Conservation (phyloP, 2,329 filamentous ascomycete species). For the Colletotrichum phormii region DNA sequence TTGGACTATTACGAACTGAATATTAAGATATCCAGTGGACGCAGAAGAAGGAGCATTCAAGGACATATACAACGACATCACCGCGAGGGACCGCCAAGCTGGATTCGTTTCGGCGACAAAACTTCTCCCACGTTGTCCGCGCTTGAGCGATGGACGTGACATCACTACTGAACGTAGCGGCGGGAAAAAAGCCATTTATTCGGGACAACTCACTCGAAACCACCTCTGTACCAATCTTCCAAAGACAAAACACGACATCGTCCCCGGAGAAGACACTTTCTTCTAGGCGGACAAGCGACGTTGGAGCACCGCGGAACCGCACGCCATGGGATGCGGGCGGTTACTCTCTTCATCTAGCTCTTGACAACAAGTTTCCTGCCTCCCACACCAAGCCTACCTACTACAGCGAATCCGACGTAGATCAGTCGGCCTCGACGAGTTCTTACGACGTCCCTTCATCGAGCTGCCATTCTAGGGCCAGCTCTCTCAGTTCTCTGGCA, state of each 20-base stretch:
- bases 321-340: slow-evolving; percentile 65
- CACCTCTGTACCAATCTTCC: slow-evolving; percentile 19
- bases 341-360: slow-evolving; percentile 57
- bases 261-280: slow-evolving; percentile 34
- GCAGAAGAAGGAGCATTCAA: background rate
- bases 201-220: slow-evolving; percentile 30
- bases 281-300: slow-evolving; percentile 36
- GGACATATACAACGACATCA: background rate
- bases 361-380: slow-evolving; percentile 50
- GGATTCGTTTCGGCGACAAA: slow-evolving; percentile 30
- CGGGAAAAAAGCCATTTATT: slow-evolving; percentile 36
- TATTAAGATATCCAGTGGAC: background rate
- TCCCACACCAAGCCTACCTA: slow-evolving; percentile 37
- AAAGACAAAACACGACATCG: slow-evolving; percentile 18
- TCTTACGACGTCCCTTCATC: slow-evolving; percentile 40
- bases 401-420: slow-evolving; percentile 39
- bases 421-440: slow-evolving; percentile 39
- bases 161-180: slow-evolving; percentile 39
- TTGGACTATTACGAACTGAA: background rate
- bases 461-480: slow-evolving; percentile 44
- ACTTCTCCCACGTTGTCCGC: slow-evolving; percentile 32
- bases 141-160: slow-evolving; percentile 40
- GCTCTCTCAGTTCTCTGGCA: slow-evolving; percentile 46
- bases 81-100: slow-evolving; percentile 31
- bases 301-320: slow-evolving; percentile 44